Evolutionary conservation across 306 rosid genomes (phyloP).

Genomic region (Medicago lupulina): DNA sequence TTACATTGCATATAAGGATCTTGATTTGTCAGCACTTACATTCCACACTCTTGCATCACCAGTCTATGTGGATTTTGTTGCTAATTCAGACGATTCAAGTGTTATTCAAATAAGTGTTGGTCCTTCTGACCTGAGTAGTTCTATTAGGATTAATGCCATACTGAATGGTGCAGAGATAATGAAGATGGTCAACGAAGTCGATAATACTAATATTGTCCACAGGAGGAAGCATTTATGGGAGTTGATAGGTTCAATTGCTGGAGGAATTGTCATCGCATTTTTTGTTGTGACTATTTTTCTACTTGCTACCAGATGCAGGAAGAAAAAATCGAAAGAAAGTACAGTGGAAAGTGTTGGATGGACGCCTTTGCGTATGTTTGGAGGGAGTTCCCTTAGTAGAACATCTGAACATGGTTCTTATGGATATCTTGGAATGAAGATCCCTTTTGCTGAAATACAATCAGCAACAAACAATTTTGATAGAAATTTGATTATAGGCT

Average conservation of each 20-base stretch:
- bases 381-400: conserved; percentile 86
- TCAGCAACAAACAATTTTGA: conserved; percentile 84
- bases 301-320: conserved; percentile 60
- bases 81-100: conserved; percentile 64
- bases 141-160: conserved; percentile 75
- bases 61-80: conserved; percentile 74
- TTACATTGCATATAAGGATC: conserved; percentile 72
- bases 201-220: conserved; percentile 15
- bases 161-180: conserved; percentile 98
- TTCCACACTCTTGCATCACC: conserved; percentile 76
- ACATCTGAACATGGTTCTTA: conserved; percentile 80
- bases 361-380: conserved; percentile 77
- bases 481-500: conserved; percentile 71
- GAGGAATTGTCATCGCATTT: conserved; percentile 59
- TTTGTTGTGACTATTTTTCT: conserved; percentile 52
- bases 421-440: conserved; percentile 76
- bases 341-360: conserved; percentile 78
- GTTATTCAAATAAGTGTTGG: conserved; percentile 75
- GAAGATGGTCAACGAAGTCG: conserved; percentile 63
- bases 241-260: conserved; percentile 64
- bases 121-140: conserved; percentile 80
- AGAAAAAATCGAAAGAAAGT: conserved; percentile 62
- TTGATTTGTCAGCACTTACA: conserved; percentile 74
- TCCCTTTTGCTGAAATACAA: conserved; percentile 80
- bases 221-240: conserved; percentile 57